phyloP scores from a whole-genome alignment of 2,329 filamentous ascomycete genomes.

The Amylocarpus encephaloides region DNA sequence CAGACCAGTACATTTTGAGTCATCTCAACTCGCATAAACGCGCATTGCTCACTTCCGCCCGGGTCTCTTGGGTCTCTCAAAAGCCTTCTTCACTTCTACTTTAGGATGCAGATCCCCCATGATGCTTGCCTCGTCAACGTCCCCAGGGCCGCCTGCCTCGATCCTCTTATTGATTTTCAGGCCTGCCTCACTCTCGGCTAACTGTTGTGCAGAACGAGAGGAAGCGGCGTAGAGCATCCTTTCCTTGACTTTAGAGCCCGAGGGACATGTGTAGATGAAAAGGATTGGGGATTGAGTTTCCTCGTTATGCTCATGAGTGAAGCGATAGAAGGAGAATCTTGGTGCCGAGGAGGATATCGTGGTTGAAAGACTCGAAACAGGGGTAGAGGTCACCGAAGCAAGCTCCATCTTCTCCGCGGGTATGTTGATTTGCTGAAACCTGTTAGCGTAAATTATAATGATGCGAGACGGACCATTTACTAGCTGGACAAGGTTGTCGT shows the following conservation, averaged over 20 bases:
- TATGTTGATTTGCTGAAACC: slow-evolving; percentile 62
- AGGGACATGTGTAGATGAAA: slow-evolving; percentile 79
- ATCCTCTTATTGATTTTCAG: slow-evolving; percentile 65
- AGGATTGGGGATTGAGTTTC: slow-evolving; percentile 53
- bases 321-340: slow-evolving; percentile 72
- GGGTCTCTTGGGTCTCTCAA: slow-evolving; percentile 73
- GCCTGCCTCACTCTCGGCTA: slow-evolving; percentile 60
- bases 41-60: slow-evolving; percentile 39
- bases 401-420: slow-evolving; percentile 64
- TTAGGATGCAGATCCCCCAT: slow-evolving; percentile 62
- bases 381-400: slow-evolving; percentile 44
- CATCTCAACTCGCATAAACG: not conserved
- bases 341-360: slow-evolving; percentile 63
- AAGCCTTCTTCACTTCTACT: slow-evolving; percentile 58
- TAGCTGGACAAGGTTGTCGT: slow-evolving; percentile 54
- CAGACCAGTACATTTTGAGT: too few species aligned
- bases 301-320: slow-evolving; percentile 50
- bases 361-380: slow-evolving; percentile 50
- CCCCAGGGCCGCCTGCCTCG: slow-evolving; percentile 59
- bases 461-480: slow-evolving; percentile 37
- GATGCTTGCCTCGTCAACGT: slow-evolving; percentile 63
- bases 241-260: slow-evolving; percentile 68
- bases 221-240: slow-evolving; percentile 77
- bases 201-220: slow-evolving; percentile 58
- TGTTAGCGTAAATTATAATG: not conserved